phyloP scores from a whole-genome alignment of 2,329 filamentous ascomycete genomes.

The Pyricularia sp. region DNA sequence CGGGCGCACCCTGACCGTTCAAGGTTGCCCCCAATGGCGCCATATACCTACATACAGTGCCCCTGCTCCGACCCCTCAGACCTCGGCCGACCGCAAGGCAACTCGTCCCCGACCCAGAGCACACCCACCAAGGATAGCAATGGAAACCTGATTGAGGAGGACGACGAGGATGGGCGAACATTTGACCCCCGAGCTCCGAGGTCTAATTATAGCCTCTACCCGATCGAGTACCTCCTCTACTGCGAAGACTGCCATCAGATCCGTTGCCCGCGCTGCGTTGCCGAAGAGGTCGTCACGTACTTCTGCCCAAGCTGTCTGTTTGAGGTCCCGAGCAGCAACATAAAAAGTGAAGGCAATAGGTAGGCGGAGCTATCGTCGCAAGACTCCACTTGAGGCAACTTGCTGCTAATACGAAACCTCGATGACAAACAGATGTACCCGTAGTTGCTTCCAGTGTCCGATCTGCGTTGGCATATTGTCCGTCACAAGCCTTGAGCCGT shows the following conservation, averaged over 20 bases:
- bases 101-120: conserved; percentile 28
- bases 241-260: conserved; percentile 97
- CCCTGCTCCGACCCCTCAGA: conserved; percentile 40
- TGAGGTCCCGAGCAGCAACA: conserved; percentile 84
- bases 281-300: conserved; percentile 88
- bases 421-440: conserved; percentile 52
- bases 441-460: conserved; percentile 93
- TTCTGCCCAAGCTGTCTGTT: conserved; percentile 94
- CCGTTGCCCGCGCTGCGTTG: conserved; percentile 79
- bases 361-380: conserved; percentile 24
- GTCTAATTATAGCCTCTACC: conserved; percentile 84
- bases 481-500: conserved; percentile 54
- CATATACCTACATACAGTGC: conserved; percentile 55
- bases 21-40: conserved; percentile 28
- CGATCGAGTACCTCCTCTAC: conserved; percentile 85
- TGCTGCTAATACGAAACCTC: not conserved
- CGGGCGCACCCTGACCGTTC: not conserved
- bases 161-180: conserved; percentile 60
- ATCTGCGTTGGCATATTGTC: conserved; percentile 71
- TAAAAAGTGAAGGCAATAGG: conserved; percentile 89
- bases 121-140: conserved; percentile 18
- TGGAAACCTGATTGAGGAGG: conserved; percentile 19
- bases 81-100: not conserved
- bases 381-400: not conserved
- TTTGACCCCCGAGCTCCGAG: conserved; percentile 79